Evolutionary conservation across 306 rosid species (phyloP), one percentile per base, ranked within the genome.

Genomic region (Inga oerstediana): DNA sequence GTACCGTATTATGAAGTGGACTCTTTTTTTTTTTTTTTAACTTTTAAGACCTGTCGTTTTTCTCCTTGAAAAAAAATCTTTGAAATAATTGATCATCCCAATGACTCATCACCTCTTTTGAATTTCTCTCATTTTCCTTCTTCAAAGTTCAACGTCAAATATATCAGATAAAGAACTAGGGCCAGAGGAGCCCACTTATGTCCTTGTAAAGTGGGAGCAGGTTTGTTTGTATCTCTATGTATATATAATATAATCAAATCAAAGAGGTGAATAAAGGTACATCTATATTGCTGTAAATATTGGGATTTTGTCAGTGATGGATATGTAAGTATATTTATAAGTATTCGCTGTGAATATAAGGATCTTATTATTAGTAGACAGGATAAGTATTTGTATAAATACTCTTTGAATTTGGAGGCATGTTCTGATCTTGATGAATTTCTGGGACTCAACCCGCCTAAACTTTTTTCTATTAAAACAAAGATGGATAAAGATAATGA

Each of bases 401-500:
- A 13, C 19, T 49, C 15, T 49, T 49, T 49, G 0, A 49, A 49
- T 2, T 45, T 45, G 11, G 49, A 45, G 49, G 1, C 5, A 48
- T 48, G 1, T 48, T 5, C 16, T 13, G 1, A 48, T 44, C 3
- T 8, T 44, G 0, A 3, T 3, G 3, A 45, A 0, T 44, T 1
- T 0, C 2, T 2, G 13, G 0, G 3, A 45, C 3, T 14, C 14
- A 45, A 8, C 14, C 0, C 3, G 0, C 0, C 0, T 45, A 8
- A 45, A 45, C 3, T 11, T 8, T 41, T 45, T 8, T 2, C 48
- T 44, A 44, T 44, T 0, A 37, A 37, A 37, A 37, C 0, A 49
- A 5, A 2, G 17, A 10, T 12, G 19, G 2, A 49, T 37, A 69
- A 69, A 19, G 32, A 16, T 37, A 10, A 4, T 16, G 5, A 49